Percentiles rank a stretch among this genome's conserved stretches.
Conservation (phyloP, 352 stramenopile species). For the Globisporangium ultimum region DNA sequence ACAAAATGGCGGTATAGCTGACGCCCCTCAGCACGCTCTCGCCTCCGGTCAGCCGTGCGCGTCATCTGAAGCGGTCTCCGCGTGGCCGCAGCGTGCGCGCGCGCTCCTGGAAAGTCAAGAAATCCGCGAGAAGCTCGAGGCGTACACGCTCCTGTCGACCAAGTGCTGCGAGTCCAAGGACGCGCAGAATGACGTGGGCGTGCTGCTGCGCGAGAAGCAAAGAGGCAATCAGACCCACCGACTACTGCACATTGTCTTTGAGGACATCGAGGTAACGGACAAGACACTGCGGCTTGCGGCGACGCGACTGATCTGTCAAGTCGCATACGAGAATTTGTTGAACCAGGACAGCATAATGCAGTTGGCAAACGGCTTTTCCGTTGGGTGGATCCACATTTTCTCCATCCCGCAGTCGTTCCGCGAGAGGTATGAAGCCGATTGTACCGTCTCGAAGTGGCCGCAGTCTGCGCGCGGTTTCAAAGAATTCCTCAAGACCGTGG, state of each 20-base stretch:
- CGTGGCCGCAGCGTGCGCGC: slow-evolving; percentile 6
- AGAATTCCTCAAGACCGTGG: slow-evolving; percentile 26
- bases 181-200: slow-evolving; percentile 34
- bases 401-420: slow-evolving; percentile 29
- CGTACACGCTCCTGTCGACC: slow-evolving; percentile 26
- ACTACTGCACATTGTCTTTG: slow-evolving; percentile 23
- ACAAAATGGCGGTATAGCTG: too few species aligned
- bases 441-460: not conserved
- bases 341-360: slow-evolving; percentile 34
- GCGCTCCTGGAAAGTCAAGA: slow-evolving; percentile 22
- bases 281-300: slow-evolving; percentile 39
- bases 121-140: slow-evolving; percentile 25
- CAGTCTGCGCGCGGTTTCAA: slow-evolving; percentile 12
- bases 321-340: slow-evolving; percentile 44
- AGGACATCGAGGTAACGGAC: slow-evolving; percentile 35
- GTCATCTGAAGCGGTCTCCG: slow-evolving; percentile 7
- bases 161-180: slow-evolving; percentile 39
- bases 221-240: not conserved
- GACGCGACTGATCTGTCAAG: slow-evolving; percentile 43
- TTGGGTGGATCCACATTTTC: slow-evolving; percentile 62
- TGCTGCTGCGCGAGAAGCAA: slow-evolving; percentile 30
- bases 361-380: slow-evolving; percentile 23
- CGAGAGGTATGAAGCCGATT: slow-evolving; percentile 19
- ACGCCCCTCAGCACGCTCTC: too few species aligned
- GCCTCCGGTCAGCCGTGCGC: too few species aligned